Percentiles rank a stretch among this genome's conserved stretches.
phyloP scores from a whole-genome alignment of 768 basidiomycete species.

The Suillus lakei region DNA sequence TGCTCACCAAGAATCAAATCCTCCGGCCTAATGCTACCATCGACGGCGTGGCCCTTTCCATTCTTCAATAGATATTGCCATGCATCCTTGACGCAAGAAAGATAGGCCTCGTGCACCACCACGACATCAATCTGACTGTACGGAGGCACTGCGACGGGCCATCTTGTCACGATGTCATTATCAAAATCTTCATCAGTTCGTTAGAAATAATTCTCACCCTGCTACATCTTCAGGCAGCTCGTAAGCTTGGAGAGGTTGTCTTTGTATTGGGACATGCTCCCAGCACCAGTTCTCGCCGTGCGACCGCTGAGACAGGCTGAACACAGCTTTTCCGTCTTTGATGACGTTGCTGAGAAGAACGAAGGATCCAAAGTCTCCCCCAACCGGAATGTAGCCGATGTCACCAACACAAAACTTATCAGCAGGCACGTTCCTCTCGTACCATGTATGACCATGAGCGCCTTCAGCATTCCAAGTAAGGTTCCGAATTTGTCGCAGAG shows the following conservation, averaged over 20 bases:
- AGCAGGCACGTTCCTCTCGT: slow-evolving; percentile 43
- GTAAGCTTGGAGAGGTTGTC: slow-evolving; percentile 39
- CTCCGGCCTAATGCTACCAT: slow-evolving; percentile 42
- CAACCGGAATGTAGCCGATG: slow-evolving; percentile 46
- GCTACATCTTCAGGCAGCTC: slow-evolving; percentile 36
- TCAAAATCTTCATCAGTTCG: background rate
- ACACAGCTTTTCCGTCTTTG: slow-evolving; percentile 29
- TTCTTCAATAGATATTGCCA: slow-evolving; percentile 44
- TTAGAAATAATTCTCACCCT: slow-evolving; percentile 36
- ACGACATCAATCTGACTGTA: slow-evolving; percentile 43
- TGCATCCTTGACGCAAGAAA: slow-evolving; percentile 37
- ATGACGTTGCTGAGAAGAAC: slow-evolving; percentile 44
- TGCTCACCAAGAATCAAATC: slow-evolving; percentile 48
- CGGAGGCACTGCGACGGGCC: slow-evolving; percentile 48
- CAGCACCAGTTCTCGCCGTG: slow-evolving; percentile 43
- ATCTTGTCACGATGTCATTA: slow-evolving; percentile 32
- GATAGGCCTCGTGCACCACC: slow-evolving; percentile 38
- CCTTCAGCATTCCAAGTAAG: slow-evolving; percentile 38
- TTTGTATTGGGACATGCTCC: slow-evolving; percentile 35
- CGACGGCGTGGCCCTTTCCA: slow-evolving; percentile 35
- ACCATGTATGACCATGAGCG: slow-evolving; percentile 46
- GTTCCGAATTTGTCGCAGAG: slow-evolving; percentile 43
- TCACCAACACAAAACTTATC: slow-evolving; percentile 49
- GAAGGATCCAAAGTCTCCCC: slow-evolving; percentile 43
- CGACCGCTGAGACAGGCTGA: slow-evolving; percentile 28